Percentiles rank a stretch among this genome's conserved stretches.
These are phyloP conservation scores for Fusarium lateritium DNA, from an alignment of 2,329 filamentous ascomycete genomes.

Conservation along the genomic window DNA sequence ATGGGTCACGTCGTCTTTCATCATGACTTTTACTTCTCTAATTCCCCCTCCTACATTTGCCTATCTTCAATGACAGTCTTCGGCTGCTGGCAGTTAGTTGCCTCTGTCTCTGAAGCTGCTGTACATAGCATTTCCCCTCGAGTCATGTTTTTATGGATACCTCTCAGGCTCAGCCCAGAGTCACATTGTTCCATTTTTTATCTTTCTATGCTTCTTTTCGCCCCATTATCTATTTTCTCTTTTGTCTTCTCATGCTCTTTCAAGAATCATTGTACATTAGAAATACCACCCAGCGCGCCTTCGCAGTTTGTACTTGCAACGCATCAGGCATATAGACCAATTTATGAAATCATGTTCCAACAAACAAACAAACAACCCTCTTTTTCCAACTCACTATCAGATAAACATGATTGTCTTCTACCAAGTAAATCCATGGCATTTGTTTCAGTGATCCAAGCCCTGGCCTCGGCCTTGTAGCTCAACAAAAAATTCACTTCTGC, in stretches of 20 bases:
- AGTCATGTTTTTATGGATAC: conserved; percentile 14
- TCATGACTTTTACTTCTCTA: conserved; percentile 6
- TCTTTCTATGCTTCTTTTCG: background rate
- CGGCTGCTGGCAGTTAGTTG: conserved; percentile 41
- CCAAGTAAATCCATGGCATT: background rate
- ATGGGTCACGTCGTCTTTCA: conserved; percentile 1
- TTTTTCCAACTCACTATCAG: background rate
- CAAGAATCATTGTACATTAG: conserved; percentile 33
- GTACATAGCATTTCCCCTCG: conserved; percentile 7
- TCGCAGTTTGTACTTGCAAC: conserved; percentile 19
- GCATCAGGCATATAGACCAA: conserved; percentile 39
- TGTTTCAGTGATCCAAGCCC: too few species aligned
- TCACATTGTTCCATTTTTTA: background rate
- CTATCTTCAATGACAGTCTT: conserved; percentile 6
- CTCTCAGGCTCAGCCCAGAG: conserved; percentile 3
- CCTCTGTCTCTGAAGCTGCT: conserved; percentile 8
- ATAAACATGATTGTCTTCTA: background rate
- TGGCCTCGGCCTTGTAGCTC: background rate
- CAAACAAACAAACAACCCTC: background rate
- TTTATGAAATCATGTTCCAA: conserved; percentile 13
- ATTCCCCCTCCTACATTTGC: background rate
- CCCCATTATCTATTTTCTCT: background rate
- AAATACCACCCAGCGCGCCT: conserved; percentile 43
- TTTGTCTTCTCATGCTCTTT: background rate
- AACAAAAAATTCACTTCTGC: background rate